phyloP scores from a whole-genome alignment of 139 green algal genomes.

The Asterochloris sp. region DNA sequence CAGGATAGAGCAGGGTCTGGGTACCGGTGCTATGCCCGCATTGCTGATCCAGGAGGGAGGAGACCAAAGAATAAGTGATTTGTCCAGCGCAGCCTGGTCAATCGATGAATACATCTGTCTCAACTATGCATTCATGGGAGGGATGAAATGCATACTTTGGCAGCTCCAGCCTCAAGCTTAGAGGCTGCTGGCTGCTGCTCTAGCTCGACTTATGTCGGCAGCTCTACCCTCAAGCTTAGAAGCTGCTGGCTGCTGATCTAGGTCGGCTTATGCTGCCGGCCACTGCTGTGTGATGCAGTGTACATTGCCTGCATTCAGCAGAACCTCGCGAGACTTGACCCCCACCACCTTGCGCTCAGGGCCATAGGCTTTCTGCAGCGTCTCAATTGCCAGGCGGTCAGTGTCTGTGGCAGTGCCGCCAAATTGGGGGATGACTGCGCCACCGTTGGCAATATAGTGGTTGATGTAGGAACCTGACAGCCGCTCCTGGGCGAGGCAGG shows the following conservation, averaged over 20 bases:
- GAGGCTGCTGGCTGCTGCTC: no score
- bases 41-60: no score
- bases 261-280: conserved; percentile 7
- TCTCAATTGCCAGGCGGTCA: conserved; percentile 50
- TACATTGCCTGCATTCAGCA: conserved; percentile 71
- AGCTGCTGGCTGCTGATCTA: neutral
- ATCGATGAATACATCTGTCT: no score
- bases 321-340: conserved; percentile 56
- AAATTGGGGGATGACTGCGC: conserved; percentile 56
- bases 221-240: no score
- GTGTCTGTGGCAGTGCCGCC: conserved; percentile 27
- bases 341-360: conserved; percentile 59
- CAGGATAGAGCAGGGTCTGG: no score
- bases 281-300: conserved; percentile 72
- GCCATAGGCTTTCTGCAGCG: conserved; percentile 49
- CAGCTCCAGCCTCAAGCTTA: no score
- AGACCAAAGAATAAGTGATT: no score
- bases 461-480: conserved; percentile 76
- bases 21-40: no score
- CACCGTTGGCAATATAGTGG: conserved; percentile 74
- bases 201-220: no score
- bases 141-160: no score
- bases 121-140: no score
- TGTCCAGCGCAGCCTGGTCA: no score
- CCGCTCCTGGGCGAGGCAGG: conserved; percentile 42